A percentile compares a stretch with the other conserved stretches of the same genome.
These are phyloP conservation scores for Baeospora myosura DNA, from an alignment of 1,284 basidiomycete species.

Conservation along the genomic window DNA sequence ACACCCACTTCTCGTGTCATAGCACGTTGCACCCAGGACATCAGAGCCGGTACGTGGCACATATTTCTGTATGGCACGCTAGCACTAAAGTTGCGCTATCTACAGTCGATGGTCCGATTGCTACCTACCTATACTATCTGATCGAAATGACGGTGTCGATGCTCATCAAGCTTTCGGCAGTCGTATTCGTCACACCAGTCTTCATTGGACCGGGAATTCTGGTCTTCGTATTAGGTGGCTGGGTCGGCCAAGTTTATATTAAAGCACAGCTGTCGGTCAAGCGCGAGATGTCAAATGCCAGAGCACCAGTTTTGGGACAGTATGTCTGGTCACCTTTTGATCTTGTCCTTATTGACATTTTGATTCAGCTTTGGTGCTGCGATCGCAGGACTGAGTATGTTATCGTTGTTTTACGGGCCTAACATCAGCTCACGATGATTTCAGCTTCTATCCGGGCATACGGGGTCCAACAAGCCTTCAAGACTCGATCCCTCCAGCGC, in stretches of 20 bases:
- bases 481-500: slow-evolving; percentile 31
- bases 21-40: slow-evolving; percentile 53
- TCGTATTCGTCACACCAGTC: slow-evolving; percentile 36
- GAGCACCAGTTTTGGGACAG: slow-evolving; percentile 49
- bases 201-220: slow-evolving; percentile 28
- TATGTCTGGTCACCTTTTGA: slow-evolving; percentile 16
- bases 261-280: slow-evolving; percentile 75
- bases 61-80: neutral
- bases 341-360: neutral
- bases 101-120: slow-evolving; percentile 16
- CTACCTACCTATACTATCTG: slow-evolving; percentile 9
- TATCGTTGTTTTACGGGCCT: slow-evolving; percentile 3
- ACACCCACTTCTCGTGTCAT: slow-evolving; percentile 56
- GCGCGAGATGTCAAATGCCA: slow-evolving; percentile 3
- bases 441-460: slow-evolving; percentile 59
- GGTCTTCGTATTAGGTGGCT: slow-evolving; percentile 28
- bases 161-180: slow-evolving; percentile 31
- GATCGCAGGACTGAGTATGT: slow-evolving; percentile 56
- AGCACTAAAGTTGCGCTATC: neutral
- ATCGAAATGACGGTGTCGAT: slow-evolving; percentile 23
- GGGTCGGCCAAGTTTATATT: slow-evolving; percentile 44
- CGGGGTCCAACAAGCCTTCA: slow-evolving; percentile 41
- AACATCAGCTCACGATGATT: neutral
- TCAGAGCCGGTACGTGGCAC: slow-evolving; percentile 24
- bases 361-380: slow-evolving; percentile 48